Evolutionary conservation across 1,284 basidiomycete genomes (phyloP).

Genomic region (Athelia sp.): DNA sequence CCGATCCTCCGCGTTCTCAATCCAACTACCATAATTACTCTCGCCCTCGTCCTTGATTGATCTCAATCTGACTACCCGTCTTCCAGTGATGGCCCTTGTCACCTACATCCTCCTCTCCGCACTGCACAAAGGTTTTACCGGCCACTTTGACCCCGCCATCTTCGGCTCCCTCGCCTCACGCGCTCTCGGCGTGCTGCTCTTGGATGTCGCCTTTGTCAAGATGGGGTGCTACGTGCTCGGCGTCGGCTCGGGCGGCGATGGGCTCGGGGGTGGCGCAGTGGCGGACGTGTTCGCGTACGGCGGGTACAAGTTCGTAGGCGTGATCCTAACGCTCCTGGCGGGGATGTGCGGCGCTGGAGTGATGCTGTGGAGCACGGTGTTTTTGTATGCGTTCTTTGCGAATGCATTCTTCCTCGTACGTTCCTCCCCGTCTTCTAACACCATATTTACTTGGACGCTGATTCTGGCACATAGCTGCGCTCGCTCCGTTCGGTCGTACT

Average conservation of each 20-base stretch:
- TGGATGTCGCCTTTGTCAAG: conserved; percentile 88
- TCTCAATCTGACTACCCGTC: conserved; percentile 5
- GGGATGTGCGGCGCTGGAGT: conserved; percentile 58
- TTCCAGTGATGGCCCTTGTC: conserved; percentile 87
- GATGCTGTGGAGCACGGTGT: conserved; percentile 67
- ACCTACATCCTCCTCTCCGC: conserved; percentile 92
- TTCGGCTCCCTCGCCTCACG: conserved; percentile 85
- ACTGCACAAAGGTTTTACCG: conserved; percentile 79
- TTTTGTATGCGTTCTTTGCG: conserved; percentile 82
- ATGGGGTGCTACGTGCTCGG: conserved; percentile 89
- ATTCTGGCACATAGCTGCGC: conserved; percentile 55
- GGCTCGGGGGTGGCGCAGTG: conserved; percentile 29
- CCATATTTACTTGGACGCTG: not conserved
- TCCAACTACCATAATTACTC: too few species aligned
- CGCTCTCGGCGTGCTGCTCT: conserved; percentile 73
- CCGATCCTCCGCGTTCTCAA: too few species aligned
- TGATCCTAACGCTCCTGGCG: conserved; percentile 65
- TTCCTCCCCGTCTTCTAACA: conserved; percentile 13
- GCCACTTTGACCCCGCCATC: conserved; percentile 86
- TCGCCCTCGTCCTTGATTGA: too few species aligned
- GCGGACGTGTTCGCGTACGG: conserved; percentile 73
- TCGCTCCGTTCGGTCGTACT: conserved; percentile 89
- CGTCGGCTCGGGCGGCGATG: conserved; percentile 70
- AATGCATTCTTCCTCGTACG: conserved; percentile 93
- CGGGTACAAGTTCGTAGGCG: conserved; percentile 97